Evolutionary conservation across 2,329 filamentous ascomycete species (phyloP), one percentile per base, ranked within the genome.

Genomic region (Cladosporium sp.): DNA sequence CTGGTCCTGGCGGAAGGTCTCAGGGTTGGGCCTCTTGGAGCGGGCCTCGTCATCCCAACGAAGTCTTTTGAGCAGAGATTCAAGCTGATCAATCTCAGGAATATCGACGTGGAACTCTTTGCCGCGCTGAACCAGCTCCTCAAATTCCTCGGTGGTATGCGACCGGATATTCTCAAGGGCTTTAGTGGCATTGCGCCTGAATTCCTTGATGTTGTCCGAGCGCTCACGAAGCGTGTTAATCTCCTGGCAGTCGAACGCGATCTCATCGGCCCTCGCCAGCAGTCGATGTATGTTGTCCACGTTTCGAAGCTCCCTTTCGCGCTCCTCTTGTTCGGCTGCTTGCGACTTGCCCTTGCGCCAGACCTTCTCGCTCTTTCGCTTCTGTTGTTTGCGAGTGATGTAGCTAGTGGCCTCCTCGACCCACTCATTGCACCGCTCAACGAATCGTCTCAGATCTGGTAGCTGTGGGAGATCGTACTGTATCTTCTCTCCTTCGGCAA

Each of bases 371-470:
- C 91, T 96, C 80, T 98, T 98, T 69, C 95, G 91, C 75, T 96
- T 96, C 80, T 97, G 94, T 81, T 97, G 94, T 82, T 99, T 99
- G 72, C 95, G 91, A 67, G 95, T 93, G 74, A 93, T 97, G 82
- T 96, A 99, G 76, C 91, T 93, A 74, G 92, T 95, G 70, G 95
- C 95, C 80, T 98, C 94, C 74, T 98, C 95, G 69, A 97, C 92
- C 91, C 96, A 97, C 76, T 96, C 93, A 78, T 97, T 96, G 82
- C 95, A 98, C 74, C 92, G 90, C 73, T 97, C 93, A 77, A 99
- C 95, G 81, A 96, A 99, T 71, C 90, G 87, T 79, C 89, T 91
- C 72, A 99, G 85, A 72, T 92, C 87, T 73, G 90, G 86, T 69
- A 99, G 85, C 69, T 92, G 93, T 70, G 89, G 88, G 68, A 99